phyloP scores from a whole-genome alignment of 2,329 filamentous ascomycete species.

The Epichloe aotearoae region DNA sequence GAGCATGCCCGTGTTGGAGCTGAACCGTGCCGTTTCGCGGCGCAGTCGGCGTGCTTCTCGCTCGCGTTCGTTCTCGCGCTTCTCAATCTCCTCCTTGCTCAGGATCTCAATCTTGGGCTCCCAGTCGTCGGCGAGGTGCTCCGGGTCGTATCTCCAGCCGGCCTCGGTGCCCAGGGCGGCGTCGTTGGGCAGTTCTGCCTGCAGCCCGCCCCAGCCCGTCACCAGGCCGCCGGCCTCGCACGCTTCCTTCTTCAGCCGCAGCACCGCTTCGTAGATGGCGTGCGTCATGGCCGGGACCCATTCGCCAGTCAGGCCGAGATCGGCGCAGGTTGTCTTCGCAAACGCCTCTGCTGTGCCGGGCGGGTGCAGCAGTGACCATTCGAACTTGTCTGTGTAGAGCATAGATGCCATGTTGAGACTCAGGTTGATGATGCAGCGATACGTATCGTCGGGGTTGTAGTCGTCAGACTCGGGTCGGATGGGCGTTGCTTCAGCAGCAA shows the following conservation, averaged over 20 bases:
- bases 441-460: constrained; percentile 83
- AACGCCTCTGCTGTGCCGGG: constrained; percentile 87
- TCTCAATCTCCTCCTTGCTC: constrained; percentile 94
- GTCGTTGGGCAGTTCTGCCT: constrained; percentile 71
- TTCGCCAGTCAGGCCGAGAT: constrained; percentile 78
- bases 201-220: constrained; percentile 48
- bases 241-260: constrained; percentile 89
- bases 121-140: constrained; percentile 75
- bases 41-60: constrained; percentile 75
- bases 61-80: constrained; percentile 87
- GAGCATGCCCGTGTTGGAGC: constrained; percentile 69
- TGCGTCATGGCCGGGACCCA: constrained; percentile 93
- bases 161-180: constrained; percentile 70
- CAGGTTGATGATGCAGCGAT: constrained; percentile 81
- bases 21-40: constrained; percentile 85
- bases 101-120: constrained; percentile 70
- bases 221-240: constrained; percentile 84
- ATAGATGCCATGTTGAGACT: constrained; percentile 86
- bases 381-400: constrained; percentile 93
- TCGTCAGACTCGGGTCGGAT: constrained; percentile 52
- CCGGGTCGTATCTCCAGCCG: constrained; percentile 91
- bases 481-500: constrained; percentile 58
- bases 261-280: constrained; percentile 88
- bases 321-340: constrained; percentile 82
- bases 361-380: constrained; percentile 90